A percentile compares a stretch with the other conserved stretches of the same genome.
Conservation (phyloP, 2,329 filamentous ascomycete species). For the Colletotrichum spaethianum region DNA sequence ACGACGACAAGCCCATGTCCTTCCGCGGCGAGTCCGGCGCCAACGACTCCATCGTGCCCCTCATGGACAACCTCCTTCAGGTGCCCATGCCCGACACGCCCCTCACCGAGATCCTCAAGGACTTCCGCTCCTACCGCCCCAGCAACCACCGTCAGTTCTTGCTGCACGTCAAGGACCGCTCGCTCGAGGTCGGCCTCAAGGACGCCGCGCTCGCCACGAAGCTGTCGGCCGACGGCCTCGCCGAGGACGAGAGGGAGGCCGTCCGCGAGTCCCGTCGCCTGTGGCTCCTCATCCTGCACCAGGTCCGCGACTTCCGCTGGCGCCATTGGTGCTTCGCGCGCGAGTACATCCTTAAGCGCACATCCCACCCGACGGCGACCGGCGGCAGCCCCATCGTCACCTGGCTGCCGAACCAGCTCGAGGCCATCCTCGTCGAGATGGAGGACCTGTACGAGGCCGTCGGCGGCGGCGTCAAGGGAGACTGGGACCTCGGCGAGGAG, state of each 20-base stretch:
- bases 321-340: constrained; percentile 88
- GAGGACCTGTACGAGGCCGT: constrained; percentile 66
- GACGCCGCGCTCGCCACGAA: constrained; percentile 65
- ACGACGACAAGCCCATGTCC: constrained; percentile 76
- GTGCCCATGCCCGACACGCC: constrained; percentile 92
- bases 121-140: constrained; percentile 91
- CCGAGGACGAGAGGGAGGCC: constrained; percentile 52
- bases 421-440: constrained; percentile 82
- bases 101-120: constrained; percentile 87
- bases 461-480: constrained; percentile 55
- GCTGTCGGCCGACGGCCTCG: constrained; percentile 43
- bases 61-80: constrained; percentile 89
- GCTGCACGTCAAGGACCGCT: constrained; percentile 73
- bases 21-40: constrained; percentile 95
- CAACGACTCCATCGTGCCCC: constrained; percentile 94
- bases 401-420: constrained; percentile 86
- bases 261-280: constrained; percentile 70
- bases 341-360: constrained; percentile 87
- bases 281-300: constrained; percentile 77
- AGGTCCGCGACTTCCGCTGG: constrained; percentile 87
- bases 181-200: constrained; percentile 66
- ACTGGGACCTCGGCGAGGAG: constrained; percentile 60
- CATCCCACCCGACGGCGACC: constrained; percentile 82
- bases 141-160: constrained; percentile 91
- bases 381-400: constrained; percentile 87